Base-by-base conservation (phyloP, 129 eudicot species). In the Oenanthe sinensis region DNA sequence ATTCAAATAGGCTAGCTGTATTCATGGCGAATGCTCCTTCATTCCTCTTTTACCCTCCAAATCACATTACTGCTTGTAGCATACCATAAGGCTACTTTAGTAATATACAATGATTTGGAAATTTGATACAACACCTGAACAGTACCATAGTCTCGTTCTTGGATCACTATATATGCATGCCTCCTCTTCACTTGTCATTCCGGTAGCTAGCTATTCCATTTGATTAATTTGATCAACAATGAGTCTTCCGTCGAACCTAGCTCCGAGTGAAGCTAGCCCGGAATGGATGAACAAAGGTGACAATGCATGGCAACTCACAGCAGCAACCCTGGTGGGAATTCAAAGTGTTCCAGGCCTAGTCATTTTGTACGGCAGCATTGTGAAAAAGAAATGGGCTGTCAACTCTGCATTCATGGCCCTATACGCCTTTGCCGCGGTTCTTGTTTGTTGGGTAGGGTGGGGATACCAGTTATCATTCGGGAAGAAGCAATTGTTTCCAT, bases 391-490 rank as follows among this genome's bases (percentile, higher is more conserved):
- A 87, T 91, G 93, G 97, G 94, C 97, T 1, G 87, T 91, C 0
- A 91, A 91, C 80, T 91, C 97, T 4, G 90, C 92, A 48, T 87
- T 91, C 83, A 91, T 91, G 97, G 97, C 97, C 6, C 89, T 89
- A 50, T 91, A 86, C 70, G 93, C 97, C 79, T 91, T 91, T 33
- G 92, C 97, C 0, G 90, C 97, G 0, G 94, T 89, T 40, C 79
- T 91, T 42, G 90, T 91, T 8, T 89, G 94, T 70, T 91, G 93
- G 97, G 90, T 91, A 8, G 89, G 87, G 3, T 91, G 97, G 97
- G 97, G 81, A 1, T 91, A 89, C 80, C 90, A 87, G 49, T 77
- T 91, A 82, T 87, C 97, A 6, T 91, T 91, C 36, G 94, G 93
- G 7, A 65, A 82, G 9, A 73, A 84, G 0, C 46, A 47, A 3